phyloP scores from a whole-genome alignment of 805 yeast species.

The Metschnikowia gruessii region DNA sequence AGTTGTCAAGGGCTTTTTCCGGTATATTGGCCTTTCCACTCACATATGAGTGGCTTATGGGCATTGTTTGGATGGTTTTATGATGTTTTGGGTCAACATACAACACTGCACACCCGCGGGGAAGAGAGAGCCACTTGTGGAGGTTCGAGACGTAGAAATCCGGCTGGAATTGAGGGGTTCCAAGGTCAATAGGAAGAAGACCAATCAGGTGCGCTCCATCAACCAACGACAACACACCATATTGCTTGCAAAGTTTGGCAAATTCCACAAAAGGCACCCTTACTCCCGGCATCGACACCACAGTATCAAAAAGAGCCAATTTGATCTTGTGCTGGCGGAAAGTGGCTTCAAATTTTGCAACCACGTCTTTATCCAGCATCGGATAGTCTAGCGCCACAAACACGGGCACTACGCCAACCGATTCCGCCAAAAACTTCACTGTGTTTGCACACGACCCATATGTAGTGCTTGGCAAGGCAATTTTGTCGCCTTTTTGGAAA shows the following conservation, averaged over 20 bases:
- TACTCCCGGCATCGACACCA: constrained; percentile 64
- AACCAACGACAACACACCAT: constrained; percentile 51
- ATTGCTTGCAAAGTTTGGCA: constrained; percentile 42
- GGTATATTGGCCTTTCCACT: constrained; percentile 7
- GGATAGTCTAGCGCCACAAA: constrained; percentile 19
- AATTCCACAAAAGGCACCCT: constrained; percentile 53
- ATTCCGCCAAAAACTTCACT: constrained; percentile 38
- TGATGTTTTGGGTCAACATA: constrained; percentile 57
- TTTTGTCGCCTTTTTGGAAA: constrained; percentile 49
- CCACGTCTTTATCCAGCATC: constrained; percentile 22
- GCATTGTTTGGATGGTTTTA: constrained; percentile 49
- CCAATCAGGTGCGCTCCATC: constrained; percentile 79
- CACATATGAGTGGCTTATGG: constrained; percentile 23
- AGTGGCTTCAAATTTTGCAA: constrained; percentile 23
- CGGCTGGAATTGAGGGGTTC: constrained; percentile 39
- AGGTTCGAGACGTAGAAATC: constrained; percentile 62
- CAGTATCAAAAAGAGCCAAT: constrained; percentile 53
- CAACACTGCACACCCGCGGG: constrained; percentile 56
- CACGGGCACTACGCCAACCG: constrained; percentile 26
- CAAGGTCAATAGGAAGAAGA: constrained; percentile 42
- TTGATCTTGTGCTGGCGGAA: constrained; percentile 26
- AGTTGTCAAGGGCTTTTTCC: constrained; percentile 21
- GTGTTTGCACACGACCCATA: constrained; percentile 58
- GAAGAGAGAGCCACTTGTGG: constrained; percentile 67
- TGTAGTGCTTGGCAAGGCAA: constrained; percentile 48